phyloP scores from a whole-genome alignment of 2,329 filamentous ascomycete genomes.

The Colletotrichum eleusines region DNA sequence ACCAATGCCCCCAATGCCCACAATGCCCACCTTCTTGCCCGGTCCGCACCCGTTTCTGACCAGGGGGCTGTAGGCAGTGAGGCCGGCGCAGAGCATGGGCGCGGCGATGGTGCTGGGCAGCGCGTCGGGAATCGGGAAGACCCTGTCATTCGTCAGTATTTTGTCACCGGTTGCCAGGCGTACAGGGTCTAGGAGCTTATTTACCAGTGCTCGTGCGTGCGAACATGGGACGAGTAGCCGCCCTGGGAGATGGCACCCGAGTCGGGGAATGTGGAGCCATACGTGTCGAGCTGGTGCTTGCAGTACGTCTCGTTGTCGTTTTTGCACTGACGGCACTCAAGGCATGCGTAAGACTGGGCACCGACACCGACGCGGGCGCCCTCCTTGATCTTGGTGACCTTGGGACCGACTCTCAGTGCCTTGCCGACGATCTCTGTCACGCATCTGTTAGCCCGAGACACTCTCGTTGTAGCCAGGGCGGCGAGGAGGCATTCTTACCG shows the following conservation, averaged over 20 bases:
- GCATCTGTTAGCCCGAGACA: constrained; percentile 4
- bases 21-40: constrained; percentile 82
- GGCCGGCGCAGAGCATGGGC: constrained; percentile 86
- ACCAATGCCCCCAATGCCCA: constrained; percentile 79
- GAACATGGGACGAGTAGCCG: constrained; percentile 73
- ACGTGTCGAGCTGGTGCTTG: constrained; percentile 70
- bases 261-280: constrained; percentile 67
- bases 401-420: constrained; percentile 74
- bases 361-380: constrained; percentile 78
- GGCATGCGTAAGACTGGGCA: constrained; percentile 74
- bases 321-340: constrained; percentile 74
- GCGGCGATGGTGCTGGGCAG: constrained; percentile 74
- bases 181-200: background rate
- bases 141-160: constrained; percentile 52
- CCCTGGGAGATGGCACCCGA: constrained; percentile 73
- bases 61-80: constrained; percentile 84
- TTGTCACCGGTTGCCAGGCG: background rate
- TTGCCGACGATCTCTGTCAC: constrained; percentile 74
- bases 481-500: constrained; percentile 55
- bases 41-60: constrained; percentile 80
- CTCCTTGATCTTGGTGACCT: constrained; percentile 70
- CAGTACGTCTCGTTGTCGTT: constrained; percentile 78
- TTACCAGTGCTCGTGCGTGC: constrained; percentile 80
- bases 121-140: constrained; percentile 80
- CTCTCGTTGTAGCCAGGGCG: background rate